These are phyloP conservation scores for Agrocybe praecox DNA, from an alignment of 768 basidiomycete species.

Conservation along the genomic window DNA sequence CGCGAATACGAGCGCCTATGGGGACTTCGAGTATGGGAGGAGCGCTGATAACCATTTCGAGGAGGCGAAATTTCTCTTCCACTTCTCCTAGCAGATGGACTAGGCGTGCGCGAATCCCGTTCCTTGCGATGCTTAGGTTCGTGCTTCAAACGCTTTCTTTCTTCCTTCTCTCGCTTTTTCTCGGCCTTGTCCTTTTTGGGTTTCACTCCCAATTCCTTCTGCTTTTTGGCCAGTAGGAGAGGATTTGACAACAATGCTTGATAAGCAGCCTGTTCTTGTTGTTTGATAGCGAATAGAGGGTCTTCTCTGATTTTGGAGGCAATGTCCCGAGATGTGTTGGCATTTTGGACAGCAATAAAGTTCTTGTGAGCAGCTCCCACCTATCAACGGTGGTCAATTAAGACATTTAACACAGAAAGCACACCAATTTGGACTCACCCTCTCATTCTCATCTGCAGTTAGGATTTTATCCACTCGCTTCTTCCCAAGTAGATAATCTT, in stretches of 20 bases:
- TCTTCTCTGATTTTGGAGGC: slow-evolving; percentile 96
- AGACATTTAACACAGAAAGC: not conserved
- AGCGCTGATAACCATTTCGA: slow-evolving; percentile 4
- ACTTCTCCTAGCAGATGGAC: slow-evolving; percentile 14
- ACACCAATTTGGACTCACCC: slow-evolving; percentile 43
- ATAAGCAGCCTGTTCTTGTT: slow-evolving; percentile 94
- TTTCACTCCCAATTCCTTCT: slow-evolving; percentile 81
- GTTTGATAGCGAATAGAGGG: slow-evolving; percentile 95
- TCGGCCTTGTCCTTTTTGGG: slow-evolving; percentile 78
- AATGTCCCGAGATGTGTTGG: slow-evolving; percentile 86
- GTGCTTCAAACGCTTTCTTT: slow-evolving; percentile 43
- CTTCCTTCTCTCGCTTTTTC: slow-evolving; percentile 51
- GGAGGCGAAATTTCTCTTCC: slow-evolving; percentile 14
- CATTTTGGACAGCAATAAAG: slow-evolving; percentile 94
- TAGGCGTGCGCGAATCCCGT: slow-evolving; percentile 23
- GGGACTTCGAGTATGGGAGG: slow-evolving; percentile 43
- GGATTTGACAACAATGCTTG: slow-evolving; percentile 87
- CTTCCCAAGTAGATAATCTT: slow-evolving; percentile 97
- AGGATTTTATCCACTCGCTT: slow-evolving; percentile 97
- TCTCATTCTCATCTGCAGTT: slow-evolving; percentile 89
- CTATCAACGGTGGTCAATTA: slow-evolving; percentile 35
- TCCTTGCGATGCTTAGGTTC: slow-evolving; percentile 35
- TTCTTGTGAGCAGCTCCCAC: slow-evolving; percentile 87
- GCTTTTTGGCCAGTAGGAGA: slow-evolving; percentile 78
- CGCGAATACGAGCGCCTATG: slow-evolving; percentile 30